These are phyloP conservation scores for Rehmannia glutinosa DNA, from an alignment of 257 asterid genomes.

Conservation along the genomic window DNA sequence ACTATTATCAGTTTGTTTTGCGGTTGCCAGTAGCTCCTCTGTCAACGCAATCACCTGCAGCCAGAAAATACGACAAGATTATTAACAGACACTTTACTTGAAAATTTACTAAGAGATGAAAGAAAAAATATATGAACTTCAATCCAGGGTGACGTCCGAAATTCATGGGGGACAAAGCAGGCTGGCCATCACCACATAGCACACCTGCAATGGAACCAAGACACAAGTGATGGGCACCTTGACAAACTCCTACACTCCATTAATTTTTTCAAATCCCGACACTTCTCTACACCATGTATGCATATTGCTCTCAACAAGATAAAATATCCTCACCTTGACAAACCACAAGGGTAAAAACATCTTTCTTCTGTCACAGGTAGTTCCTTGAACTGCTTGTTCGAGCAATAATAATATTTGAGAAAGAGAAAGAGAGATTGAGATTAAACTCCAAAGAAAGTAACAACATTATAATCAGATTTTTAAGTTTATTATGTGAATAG, in stretches of 20 bases:
- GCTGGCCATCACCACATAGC: constrained; percentile 86
- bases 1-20: constrained; percentile 59
- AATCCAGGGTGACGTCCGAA: constrained; percentile 83
- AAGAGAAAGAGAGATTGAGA: constrained; percentile 31
- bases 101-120: constrained; percentile 23
- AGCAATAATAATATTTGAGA: constrained; percentile 52
- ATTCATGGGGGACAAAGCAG: constrained; percentile 63
- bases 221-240: constrained; percentile 84
- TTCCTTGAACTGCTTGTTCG: constrained; percentile 61
- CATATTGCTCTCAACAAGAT: constrained; percentile 33
- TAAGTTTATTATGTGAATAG: constrained; percentile 2
- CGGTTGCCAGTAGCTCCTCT: constrained; percentile 88
- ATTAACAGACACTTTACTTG: constrained; percentile 13
- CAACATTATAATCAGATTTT: constrained; percentile 7
- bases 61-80: constrained; percentile 26
- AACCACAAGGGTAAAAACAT: constrained; percentile 43
- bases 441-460: constrained; percentile 17
- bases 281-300: constrained; percentile 40
- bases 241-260: constrained; percentile 40
- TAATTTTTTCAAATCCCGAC: constrained; percentile 40
- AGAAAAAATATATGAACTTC: constrained; percentile 42
- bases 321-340: constrained; percentile 69
- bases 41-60: constrained; percentile 87
- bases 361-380: constrained; percentile 52
- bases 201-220: constrained; percentile 94